Conservation (phyloP, 2,329 filamentous ascomycete species). For the Aspergillus jensenii region DNA sequence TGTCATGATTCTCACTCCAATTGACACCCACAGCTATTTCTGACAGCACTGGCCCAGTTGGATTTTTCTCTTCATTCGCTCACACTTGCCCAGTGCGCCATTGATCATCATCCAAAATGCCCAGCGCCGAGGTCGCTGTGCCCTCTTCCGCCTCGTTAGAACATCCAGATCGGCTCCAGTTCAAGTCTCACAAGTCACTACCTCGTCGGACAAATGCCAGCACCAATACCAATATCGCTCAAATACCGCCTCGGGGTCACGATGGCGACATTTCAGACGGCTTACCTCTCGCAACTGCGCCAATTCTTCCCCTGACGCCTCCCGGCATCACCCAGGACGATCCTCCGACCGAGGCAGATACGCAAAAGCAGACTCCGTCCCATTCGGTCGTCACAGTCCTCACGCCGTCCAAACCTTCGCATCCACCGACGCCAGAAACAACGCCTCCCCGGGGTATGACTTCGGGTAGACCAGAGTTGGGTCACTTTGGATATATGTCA, state of each 20-base stretch:
- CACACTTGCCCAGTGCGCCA: slow-evolving; percentile 4
- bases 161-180: slow-evolving; percentile 28
- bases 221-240: slow-evolving; percentile 22
- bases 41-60: slow-evolving; percentile 7
- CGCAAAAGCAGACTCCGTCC: slow-evolving; percentile 26
- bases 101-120: slow-evolving; percentile 29
- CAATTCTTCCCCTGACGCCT: slow-evolving; percentile 39
- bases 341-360: slow-evolving; percentile 18
- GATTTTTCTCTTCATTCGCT: slow-evolving; percentile 5
- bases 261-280: slow-evolving; percentile 24
- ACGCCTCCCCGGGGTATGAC: slow-evolving; percentile 62
- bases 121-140: slow-evolving; percentile 29
- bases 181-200: slow-evolving; percentile 44
- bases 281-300: slow-evolving; percentile 23
- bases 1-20: slow-evolving; percentile 19
- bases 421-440: slow-evolving; percentile 72
- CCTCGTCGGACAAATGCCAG: slow-evolving; percentile 35
- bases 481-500: slow-evolving; percentile 57
- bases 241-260: slow-evolving; percentile 24
- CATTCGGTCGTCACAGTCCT: slow-evolving; percentile 30
- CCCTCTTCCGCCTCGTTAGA: slow-evolving; percentile 26
- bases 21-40: slow-evolving; percentile 9
- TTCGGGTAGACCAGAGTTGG: slow-evolving; percentile 37
- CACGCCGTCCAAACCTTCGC: slow-evolving; percentile 65
- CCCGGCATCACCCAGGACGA: slow-evolving; percentile 31